Conservation (phyloP, 768 basidiomycete genomes). For the Tricholoma flavovirens region DNA sequence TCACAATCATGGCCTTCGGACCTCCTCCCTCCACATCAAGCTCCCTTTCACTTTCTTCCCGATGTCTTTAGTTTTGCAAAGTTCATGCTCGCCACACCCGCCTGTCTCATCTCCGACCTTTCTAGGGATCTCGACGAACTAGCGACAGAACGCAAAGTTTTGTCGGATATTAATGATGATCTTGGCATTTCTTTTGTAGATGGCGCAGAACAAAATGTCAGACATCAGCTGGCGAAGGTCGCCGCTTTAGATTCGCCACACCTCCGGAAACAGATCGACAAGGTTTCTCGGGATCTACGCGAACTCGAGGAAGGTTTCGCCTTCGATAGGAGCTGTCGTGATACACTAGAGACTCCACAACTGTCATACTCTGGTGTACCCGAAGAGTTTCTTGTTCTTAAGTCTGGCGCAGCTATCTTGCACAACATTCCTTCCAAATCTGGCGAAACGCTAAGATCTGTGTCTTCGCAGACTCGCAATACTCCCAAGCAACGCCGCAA, state of each 20-base stretch:
- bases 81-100: constrained; percentile 94
- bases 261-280: constrained; percentile 63
- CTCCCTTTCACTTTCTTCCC: constrained; percentile 94
- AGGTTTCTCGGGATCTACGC: constrained; percentile 48
- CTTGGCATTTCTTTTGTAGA: constrained; percentile 78
- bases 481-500: constrained; percentile 63
- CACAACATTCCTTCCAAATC: constrained; percentile 8
- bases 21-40: constrained; percentile 83
- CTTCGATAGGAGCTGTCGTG: constrained; percentile 23
- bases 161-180: constrained; percentile 66
- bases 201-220: constrained; percentile 66
- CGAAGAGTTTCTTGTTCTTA: constrained; percentile 51
- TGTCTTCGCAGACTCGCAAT: constrained; percentile 30
- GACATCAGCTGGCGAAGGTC: constrained; percentile 77
- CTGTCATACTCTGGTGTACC: constrained; percentile 37
- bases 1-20: constrained; percentile 94
- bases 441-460: constrained; percentile 1
- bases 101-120: constrained; percentile 73
- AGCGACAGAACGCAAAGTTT: constrained; percentile 56
- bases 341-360: constrained; percentile 19
- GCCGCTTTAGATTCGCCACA: constrained; percentile 63
- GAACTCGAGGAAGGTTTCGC: constrained; percentile 45
- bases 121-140: constrained; percentile 69
- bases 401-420: constrained; percentile 17
- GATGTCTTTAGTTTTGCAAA: constrained; percentile 84